Evolutionary conservation across 192 early-diverging fungal genomes (phyloP).

Genomic region (Rhizophagus prolifer): DNA sequence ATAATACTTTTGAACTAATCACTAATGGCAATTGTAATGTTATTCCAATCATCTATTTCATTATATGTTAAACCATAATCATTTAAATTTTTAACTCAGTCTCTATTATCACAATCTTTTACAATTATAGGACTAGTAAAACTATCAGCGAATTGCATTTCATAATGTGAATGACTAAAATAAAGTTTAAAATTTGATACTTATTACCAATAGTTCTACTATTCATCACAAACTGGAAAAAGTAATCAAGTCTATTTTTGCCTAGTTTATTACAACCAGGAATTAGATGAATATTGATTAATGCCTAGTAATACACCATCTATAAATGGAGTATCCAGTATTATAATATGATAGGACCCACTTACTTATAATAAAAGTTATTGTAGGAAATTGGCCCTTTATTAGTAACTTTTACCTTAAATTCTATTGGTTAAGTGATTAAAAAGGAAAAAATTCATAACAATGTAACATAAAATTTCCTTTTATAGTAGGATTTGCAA

Average conservation of each 20-base stretch:
- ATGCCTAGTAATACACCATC: conserved; percentile 60
- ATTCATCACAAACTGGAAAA: too few species aligned
- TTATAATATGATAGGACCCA: too few species aligned
- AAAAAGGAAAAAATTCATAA: too few species aligned
- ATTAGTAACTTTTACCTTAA: too few species aligned
- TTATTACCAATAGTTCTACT: conserved; percentile 54
- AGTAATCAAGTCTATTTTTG: conserved; percentile 43
- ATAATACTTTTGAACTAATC: too few species aligned
- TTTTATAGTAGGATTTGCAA: too few species aligned
- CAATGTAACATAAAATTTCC: too few species aligned
- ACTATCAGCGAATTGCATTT: conserved; percentile 66
- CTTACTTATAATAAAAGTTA: too few species aligned
- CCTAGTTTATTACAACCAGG: conserved; percentile 53
- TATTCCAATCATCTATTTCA: background rate
- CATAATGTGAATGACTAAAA: conserved; percentile 64
- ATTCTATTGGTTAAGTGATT: too few species aligned
- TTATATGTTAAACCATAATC: background rate
- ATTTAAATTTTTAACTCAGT: background rate
- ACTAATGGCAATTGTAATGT: too few species aligned
- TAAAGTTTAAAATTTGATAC: too few species aligned
- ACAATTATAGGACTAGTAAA: conserved; percentile 62
- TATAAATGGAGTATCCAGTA: conserved; percentile 48
- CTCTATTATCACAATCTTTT: background rate
- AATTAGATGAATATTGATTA: conserved; percentile 65
- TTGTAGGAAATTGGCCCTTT: too few species aligned